phyloP scores from a whole-genome alignment of 2,329 filamentous ascomycete species.

The Akanthomyces uredinophilus region DNA sequence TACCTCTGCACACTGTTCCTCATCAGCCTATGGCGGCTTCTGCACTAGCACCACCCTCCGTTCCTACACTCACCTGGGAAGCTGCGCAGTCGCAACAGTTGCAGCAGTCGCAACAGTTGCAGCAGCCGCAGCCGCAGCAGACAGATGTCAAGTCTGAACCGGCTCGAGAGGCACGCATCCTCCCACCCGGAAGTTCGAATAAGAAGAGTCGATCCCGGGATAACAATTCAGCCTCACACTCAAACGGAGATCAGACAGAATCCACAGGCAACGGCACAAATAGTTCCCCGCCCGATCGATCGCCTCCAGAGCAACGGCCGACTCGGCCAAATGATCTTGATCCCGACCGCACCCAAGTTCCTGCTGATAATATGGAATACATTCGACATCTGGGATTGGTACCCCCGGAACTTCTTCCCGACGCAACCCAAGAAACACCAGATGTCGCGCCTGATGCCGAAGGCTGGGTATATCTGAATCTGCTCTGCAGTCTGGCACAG shows the following conservation, averaged over 20 bases:
- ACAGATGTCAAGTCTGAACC: slow-evolving; percentile 27
- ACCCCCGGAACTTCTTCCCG: slow-evolving; percentile 49
- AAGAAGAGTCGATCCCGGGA: slow-evolving; percentile 40
- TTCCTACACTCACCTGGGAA: background rate
- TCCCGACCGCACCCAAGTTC: slow-evolving; percentile 68
- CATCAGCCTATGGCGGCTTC: slow-evolving; percentile 7
- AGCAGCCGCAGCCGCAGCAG: background rate
- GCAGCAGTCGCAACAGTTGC: too few species aligned
- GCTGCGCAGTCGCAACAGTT: background rate
- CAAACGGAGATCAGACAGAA: slow-evolving; percentile 43
- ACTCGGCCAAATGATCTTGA: slow-evolving; percentile 74
- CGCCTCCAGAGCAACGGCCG: slow-evolving; percentile 64
- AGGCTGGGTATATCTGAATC: slow-evolving; percentile 78
- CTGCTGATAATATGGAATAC: slow-evolving; percentile 73
- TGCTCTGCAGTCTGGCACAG: slow-evolving; percentile 77
- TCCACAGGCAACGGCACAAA: slow-evolving; percentile 35
- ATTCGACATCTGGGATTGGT: slow-evolving; percentile 68
- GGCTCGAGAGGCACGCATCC: slow-evolving; percentile 46
- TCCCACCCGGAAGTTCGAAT: slow-evolving; percentile 27
- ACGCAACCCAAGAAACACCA: slow-evolving; percentile 30
- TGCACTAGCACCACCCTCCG: background rate
- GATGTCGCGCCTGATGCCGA: slow-evolving; percentile 59
- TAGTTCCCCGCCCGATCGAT: slow-evolving; percentile 35
- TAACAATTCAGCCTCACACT: slow-evolving; percentile 41
- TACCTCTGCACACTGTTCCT: slow-evolving; percentile 15